Evolutionary conservation across 352 stramenopile genomes (phyloP).

Genomic region (Detonula confervacea): DNA sequence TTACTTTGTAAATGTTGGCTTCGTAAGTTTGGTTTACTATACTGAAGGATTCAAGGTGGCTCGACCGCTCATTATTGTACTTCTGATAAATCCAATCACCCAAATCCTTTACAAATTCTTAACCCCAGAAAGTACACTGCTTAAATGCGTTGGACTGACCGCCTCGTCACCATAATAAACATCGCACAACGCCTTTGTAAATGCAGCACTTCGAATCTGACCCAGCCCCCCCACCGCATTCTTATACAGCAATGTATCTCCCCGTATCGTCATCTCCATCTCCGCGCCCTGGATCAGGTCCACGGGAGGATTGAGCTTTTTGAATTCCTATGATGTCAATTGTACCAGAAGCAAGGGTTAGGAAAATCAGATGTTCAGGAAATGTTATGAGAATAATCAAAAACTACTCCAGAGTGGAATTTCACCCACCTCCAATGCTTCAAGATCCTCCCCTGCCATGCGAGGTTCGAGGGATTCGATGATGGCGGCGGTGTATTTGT

Average conservation of each 20-base stretch:
- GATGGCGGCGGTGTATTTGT: slow-evolving; percentile 84
- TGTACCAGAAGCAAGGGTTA: too few relatives aligned
- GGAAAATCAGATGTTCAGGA: too few relatives aligned
- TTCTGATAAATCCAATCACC: too few relatives aligned
- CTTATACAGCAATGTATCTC: slow-evolving; percentile 81
- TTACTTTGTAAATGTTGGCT: too few relatives aligned
- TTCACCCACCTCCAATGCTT: slow-evolving; percentile 77
- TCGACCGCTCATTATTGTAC: too few relatives aligned
- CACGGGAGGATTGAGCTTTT: slow-evolving; percentile 78
- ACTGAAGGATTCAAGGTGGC: too few relatives aligned
- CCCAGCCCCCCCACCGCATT: slow-evolving; percentile 77
- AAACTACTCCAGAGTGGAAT: too few relatives aligned
- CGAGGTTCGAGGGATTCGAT: slow-evolving; percentile 82
- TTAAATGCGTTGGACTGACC: slow-evolving; percentile 74
- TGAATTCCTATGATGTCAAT: too few relatives aligned
- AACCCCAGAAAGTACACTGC: slow-evolving; percentile 73
- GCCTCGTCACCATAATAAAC: slow-evolving; percentile 81
- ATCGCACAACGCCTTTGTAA: slow-evolving; percentile 80
- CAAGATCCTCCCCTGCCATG: slow-evolving; percentile 81
- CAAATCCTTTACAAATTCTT: slow-evolving; percentile 71
- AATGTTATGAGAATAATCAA: too few relatives aligned
- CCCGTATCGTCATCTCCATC: slow-evolving; percentile 85
- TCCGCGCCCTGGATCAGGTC: slow-evolving; percentile 82
- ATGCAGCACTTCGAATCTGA: slow-evolving; percentile 72
- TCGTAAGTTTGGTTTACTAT: too few relatives aligned